Conservation (phyloP, 306 rosid genomes). For the Trichosanthes truncata region DNA sequence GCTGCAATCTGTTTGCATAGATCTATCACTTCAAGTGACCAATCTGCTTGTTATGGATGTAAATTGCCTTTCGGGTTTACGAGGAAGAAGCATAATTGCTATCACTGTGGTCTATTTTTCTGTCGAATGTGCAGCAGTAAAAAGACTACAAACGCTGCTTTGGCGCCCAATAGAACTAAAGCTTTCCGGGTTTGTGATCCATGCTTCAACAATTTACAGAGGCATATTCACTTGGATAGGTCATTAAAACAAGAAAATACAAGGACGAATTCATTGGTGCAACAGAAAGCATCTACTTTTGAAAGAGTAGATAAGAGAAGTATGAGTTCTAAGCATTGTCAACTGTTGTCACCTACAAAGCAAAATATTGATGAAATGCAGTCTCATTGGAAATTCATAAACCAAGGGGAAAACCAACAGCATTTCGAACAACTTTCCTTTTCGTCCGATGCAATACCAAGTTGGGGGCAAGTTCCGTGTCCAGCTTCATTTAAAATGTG, state of each 20-base stretch:
- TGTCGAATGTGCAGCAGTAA: constrained; percentile 56
- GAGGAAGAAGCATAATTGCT: constrained; percentile 79
- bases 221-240: constrained; percentile 17
- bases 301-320: constrained; percentile 41
- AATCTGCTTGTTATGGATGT: constrained; percentile 64
- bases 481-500: constrained; percentile 32
- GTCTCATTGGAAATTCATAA: constrained; percentile 35
- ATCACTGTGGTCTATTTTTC: constrained; percentile 71
- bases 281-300: constrained; percentile 25
- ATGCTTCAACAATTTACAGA: constrained; percentile 46
- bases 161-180: constrained; percentile 60
- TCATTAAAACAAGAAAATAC: constrained; percentile 19
- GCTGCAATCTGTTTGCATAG: constrained; percentile 75
- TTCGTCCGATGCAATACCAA: constrained; percentile 26
- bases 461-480: constrained; percentile 74
- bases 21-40: constrained; percentile 58
- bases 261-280: constrained; percentile 17
- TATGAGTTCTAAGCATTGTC: constrained; percentile 35
- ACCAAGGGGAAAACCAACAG: constrained; percentile 31
- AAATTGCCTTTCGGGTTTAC: constrained; percentile 66
- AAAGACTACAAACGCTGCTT: constrained; percentile 49
- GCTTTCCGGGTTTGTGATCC: constrained; percentile 70
- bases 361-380: constrained; percentile 44
- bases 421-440: constrained; percentile 26
- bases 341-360: constrained; percentile 18